A percentile compares a stretch with the other conserved stretches of the same genome.
These are phyloP conservation scores for Botrytis tulipae DNA, from an alignment of 2,329 filamentous ascomycete species.

Conservation along the genomic window DNA sequence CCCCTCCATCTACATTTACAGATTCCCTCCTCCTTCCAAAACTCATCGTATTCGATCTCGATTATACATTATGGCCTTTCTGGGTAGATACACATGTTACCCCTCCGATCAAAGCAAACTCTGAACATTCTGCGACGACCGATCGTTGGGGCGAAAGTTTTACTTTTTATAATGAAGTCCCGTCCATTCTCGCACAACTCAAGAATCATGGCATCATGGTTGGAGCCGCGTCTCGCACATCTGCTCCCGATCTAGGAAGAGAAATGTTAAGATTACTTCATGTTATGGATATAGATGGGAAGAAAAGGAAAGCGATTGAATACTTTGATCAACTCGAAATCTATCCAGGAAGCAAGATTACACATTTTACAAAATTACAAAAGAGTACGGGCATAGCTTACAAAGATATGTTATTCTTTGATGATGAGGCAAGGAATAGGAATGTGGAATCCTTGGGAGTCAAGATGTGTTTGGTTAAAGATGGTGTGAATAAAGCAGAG, in stretches of 20 bases:
- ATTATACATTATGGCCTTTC: slow-evolving; percentile 99
- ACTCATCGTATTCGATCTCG: slow-evolving; percentile 89
- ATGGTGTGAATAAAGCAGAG: slow-evolving; percentile 75
- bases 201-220: slow-evolving; percentile 51
- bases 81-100: slow-evolving; percentile 94
- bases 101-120: slow-evolving; percentile 60
- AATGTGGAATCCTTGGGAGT: slow-evolving; percentile 76
- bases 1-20: slow-evolving; percentile 32
- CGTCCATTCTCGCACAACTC: slow-evolving; percentile 59
- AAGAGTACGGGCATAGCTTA: slow-evolving; percentile 68
- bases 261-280: slow-evolving; percentile 77
- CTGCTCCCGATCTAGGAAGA: slow-evolving; percentile 73
- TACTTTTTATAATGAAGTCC: slow-evolving; percentile 69
- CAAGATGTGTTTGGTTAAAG: slow-evolving; percentile 68
- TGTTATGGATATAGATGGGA: slow-evolving; percentile 42
- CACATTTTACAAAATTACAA: slow-evolving; percentile 75
- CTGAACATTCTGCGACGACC: slow-evolving; percentile 44
- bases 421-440: slow-evolving; percentile 83
- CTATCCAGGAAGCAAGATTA: slow-evolving; percentile 77
- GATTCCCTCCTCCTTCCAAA: slow-evolving; percentile 43
- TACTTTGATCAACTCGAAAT: slow-evolving; percentile 64
- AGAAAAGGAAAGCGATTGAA: slow-evolving; percentile 49
- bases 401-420: slow-evolving; percentile 92
- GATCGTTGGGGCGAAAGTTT: slow-evolving; percentile 65
- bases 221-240: slow-evolving; percentile 77